Base-by-base conservation (phyloP, 352 stramenopile species). In the Pythium aphanidermatum region DNA sequence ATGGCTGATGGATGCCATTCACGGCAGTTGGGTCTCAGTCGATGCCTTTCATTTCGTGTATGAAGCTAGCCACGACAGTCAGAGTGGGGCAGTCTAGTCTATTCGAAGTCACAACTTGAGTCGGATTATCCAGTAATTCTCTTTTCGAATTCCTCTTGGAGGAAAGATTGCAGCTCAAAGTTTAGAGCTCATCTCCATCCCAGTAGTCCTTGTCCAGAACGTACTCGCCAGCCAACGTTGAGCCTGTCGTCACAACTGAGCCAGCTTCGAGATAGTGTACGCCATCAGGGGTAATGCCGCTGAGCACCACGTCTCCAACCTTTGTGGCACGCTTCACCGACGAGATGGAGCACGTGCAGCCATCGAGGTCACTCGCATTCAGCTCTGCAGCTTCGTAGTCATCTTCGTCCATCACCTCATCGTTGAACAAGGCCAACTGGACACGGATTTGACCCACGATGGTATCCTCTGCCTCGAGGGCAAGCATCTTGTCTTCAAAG, bases 151-250 rank as follows among this genome's bases (percentile, higher is more conserved):
- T n/a, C n/a, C n/a, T n/a, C n/a, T n/a, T n/a, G n/a, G n/a, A n/a
- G n/a, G n/a, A n/a, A n/a, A n/a, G n/a, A n/a, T n/a, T n/a, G n/a
- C n/a, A n/a, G n/a, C n/a, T n/a, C n/a, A n/a, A n/a, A n/a, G n/a
- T 40, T 41, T 75, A 82, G 34, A 82, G 61, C 37, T 82, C 70
- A 34, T 82, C 70, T 28, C 72, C 72, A 39, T 87, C 75, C 70
- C 70, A 84, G 41, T 70, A 70, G 41, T 86, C 74, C 63, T 86
- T 89, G 23, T 86, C 71, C 53, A 89, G 50, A 31, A 89, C 77
- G 55, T 89, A 89, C 48, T 89, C 65, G 29, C 77, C 77, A 1
- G 77, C 77, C 13, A 89, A 36, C 33, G 70, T 61, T 30, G 56
- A 84, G 28, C 77, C 77, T 7, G 74, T 86, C 49, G 78, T 52